Evolutionary conservation across 1,139 yeast genomes (phyloP).

Genomic region (Arxiozyma bovina): DNA sequence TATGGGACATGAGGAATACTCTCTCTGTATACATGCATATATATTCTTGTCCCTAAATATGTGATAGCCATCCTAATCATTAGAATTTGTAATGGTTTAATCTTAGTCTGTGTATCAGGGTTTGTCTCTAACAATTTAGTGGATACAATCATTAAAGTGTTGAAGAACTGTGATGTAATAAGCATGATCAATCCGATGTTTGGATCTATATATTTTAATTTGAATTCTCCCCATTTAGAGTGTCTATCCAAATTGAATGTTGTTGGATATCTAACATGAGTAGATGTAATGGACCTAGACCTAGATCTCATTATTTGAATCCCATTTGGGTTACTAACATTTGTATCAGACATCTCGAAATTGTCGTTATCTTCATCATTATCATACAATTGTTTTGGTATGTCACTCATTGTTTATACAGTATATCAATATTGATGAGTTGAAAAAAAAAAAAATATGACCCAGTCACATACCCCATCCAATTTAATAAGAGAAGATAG

Average conservation of each 20-base stretch:
- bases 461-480: background rate
- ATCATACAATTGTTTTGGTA: background rate
- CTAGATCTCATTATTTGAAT: background rate
- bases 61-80: conserved; percentile 73
- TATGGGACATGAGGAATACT: conserved; percentile 54
- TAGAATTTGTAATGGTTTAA: conserved; percentile 71
- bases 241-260: background rate
- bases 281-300: background rate
- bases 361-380: background rate
- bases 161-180: conserved; percentile 58
- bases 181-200: conserved; percentile 36
- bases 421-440: no score
- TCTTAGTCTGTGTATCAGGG: conserved; percentile 23
- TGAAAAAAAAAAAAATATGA: background rate
- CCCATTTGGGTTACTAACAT: background rate
- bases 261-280: background rate
- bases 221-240: conserved; percentile 7
- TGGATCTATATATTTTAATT: conserved; percentile 20
- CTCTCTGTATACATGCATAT: conserved; percentile 41
- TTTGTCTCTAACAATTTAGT: conserved; percentile 66
- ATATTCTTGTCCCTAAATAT: conserved; percentile 45
- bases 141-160: conserved; percentile 65
- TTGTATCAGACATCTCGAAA: background rate
- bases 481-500: background rate
- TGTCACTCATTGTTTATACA: background rate